Evolutionary conservation across 129 eudicot species (phyloP).

Genomic region (Tagetes patula): DNA sequence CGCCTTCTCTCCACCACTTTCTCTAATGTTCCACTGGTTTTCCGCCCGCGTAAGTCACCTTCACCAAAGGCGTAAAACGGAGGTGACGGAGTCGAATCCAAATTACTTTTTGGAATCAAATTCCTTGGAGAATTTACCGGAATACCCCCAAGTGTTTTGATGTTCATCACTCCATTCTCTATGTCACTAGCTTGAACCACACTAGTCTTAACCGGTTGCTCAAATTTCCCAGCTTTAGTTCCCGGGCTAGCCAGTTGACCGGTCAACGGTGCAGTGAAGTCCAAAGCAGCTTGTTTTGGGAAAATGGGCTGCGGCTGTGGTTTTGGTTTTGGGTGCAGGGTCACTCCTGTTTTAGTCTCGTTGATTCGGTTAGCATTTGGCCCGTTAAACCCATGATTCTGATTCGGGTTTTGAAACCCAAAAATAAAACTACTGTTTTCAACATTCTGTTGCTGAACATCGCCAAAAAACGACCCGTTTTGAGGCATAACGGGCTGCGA

Average conservation of each 20-base stretch:
- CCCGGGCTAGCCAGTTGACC: constrained; percentile 47
- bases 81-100: constrained; percentile 55
- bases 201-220: constrained; percentile 35
- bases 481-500: constrained; percentile 22
- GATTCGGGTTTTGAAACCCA: constrained; percentile 58
- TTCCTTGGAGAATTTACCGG: constrained; percentile 48
- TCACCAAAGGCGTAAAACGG: constrained; percentile 56
- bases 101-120: constrained; percentile 42
- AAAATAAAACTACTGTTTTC: constrained; percentile 43
- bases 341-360: constrained; percentile 33
- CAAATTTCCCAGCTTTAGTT: constrained; percentile 36
- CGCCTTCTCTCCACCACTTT: constrained; percentile 86
- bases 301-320: constrained; percentile 53
- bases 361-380: constrained; percentile 37
- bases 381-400: constrained; percentile 42
- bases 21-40: constrained; percentile 54
- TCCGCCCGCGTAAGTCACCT: constrained; percentile 50
- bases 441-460: constrained; percentile 29
- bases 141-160: constrained; percentile 33
- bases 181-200: constrained; percentile 39
- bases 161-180: constrained; percentile 44
- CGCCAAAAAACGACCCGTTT: constrained; percentile 41
- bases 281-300: constrained; percentile 67
- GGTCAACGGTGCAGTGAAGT: constrained; percentile 55
- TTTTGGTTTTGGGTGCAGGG: constrained; percentile 41